Base-by-base conservation (phyloP, 192 early-diverging fungal genomes). In the Umbelopsis vinacea region DNA sequence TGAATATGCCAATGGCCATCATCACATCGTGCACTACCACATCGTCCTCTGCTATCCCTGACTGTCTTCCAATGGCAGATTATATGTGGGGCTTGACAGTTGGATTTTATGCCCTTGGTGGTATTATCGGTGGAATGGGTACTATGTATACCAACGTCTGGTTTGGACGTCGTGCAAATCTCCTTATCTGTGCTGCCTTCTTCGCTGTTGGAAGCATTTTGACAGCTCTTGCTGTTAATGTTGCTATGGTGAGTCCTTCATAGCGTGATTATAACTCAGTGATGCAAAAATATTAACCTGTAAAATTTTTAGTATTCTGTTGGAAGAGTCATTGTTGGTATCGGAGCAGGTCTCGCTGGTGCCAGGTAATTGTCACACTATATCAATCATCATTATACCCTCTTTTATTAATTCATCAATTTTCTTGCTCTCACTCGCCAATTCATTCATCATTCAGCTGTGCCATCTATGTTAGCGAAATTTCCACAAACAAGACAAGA, bases 391-490 rank as follows among this genome's bases (percentile, higher is more conserved):
- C 57, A 19, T 63, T 8, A 37, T 11, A 37, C 2, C 23, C 12
- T 12, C 53, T 24, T 35, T 29, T 63, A 38, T 17, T 63, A 29
- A 12, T 14, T 63, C 14, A 14, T 35, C 26, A 63, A 37, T 57
- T 57, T n/a, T 57, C 23, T 29, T 29, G 29, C 54, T 14, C 54
- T 22, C 7, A 29, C 22, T 29, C 54, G 5, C 26, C 24, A 14
- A 37, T 63, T 14, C 26, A 17, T 63, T 37, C 10, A 37, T 76
- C n/a, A n/a, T n/a, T n/a, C 88, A 33, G 86, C 85, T 3, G 86
- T 88, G 33, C 76, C 23, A 78, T 78, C 46, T 95, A 94, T 73
- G 86, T 96, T n/a, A 87, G 88, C 14, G 95, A 95, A 79, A 89
- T 96, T 71, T 84, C 92, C 0, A 93, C 95, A 0, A 87, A 87